Conservation (phyloP, 129 eudicot species). For the Escallonia herrerae region DNA sequence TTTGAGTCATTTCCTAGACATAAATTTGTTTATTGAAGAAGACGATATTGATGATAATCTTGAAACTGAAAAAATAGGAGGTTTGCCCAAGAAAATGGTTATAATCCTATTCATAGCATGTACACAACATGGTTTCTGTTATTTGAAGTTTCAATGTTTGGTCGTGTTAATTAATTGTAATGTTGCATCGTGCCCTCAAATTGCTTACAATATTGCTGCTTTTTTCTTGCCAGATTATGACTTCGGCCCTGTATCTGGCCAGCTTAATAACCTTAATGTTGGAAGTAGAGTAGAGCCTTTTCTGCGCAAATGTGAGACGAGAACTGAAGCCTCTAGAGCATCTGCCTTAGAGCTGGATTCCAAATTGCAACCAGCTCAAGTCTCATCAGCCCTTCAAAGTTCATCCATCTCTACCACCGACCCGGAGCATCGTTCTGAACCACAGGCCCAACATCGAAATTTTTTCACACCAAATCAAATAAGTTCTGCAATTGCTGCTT, state of each 20-base stretch:
- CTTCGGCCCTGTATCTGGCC: background rate
- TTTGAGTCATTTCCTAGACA: too few species aligned
- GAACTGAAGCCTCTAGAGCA: slow-evolving; percentile 12
- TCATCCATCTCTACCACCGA: slow-evolving; percentile 4
- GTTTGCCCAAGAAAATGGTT: too few species aligned
- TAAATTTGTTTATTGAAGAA: too few species aligned
- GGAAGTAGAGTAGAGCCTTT: slow-evolving; percentile 1
- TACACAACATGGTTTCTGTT: background rate
- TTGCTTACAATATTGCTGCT: slow-evolving; percentile 6
- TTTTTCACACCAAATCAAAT: slow-evolving; percentile 31
- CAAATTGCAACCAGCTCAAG: slow-evolving; percentile 11
- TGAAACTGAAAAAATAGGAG: too few species aligned
- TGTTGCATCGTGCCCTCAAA: slow-evolving; percentile 21
- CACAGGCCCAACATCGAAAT: background rate
- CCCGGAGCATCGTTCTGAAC: slow-evolving; percentile 1
- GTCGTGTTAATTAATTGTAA: background rate
- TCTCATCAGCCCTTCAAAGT: slow-evolving; percentile 14
- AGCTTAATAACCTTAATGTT: background rate
- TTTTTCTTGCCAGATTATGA: slow-evolving; percentile 14
- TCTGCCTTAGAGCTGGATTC: slow-evolving; percentile 11
- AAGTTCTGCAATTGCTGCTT: slow-evolving; percentile 38
- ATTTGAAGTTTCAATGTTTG: background rate
- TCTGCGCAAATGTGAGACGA: slow-evolving; percentile 11
- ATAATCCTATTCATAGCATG: too few species aligned
- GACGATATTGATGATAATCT: too few species aligned